phyloP scores from a whole-genome alignment of 2,329 filamentous ascomycete genomes.

The Cordyceps sp. region DNA sequence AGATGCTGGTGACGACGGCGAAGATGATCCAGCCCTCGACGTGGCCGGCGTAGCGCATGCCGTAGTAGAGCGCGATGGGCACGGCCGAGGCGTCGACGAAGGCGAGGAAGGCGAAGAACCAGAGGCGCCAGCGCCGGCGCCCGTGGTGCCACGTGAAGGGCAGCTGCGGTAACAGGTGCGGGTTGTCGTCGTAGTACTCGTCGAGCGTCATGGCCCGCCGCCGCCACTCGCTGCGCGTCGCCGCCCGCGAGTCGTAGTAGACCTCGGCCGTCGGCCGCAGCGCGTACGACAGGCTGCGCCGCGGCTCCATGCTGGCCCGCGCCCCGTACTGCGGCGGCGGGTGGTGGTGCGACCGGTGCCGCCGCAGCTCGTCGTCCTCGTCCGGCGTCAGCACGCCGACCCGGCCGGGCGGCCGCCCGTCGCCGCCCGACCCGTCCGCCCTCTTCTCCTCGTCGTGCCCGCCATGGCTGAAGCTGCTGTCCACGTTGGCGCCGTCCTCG shows the following conservation, averaged over 20 bases:
- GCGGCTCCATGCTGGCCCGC: constrained; percentile 2
- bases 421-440: neutral
- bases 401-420: neutral
- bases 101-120: constrained; percentile 28
- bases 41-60: constrained; percentile 23
- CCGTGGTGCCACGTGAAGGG: constrained; percentile 25
- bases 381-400: neutral
- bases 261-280: constrained; percentile 15
- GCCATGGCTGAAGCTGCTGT: neutral
- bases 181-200: constrained; percentile 22
- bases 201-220: constrained; percentile 18
- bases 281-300: constrained; percentile 18
- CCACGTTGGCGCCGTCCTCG: neutral
- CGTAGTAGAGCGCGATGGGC: constrained; percentile 35
- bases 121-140: constrained; percentile 23
- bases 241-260: constrained; percentile 23
- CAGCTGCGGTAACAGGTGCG: constrained; percentile 19
- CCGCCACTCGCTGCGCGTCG: constrained; percentile 16
- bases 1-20: constrained; percentile 36
- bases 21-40: constrained; percentile 27
- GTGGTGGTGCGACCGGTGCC: neutral
- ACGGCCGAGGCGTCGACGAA: constrained; percentile 25
- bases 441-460: neutral
- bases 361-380: neutral
- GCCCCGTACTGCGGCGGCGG: neutral